These are phyloP conservation scores for Phaeoacremonium minimum DNA, from an alignment of 2,329 filamentous ascomycete species.

Conservation along the genomic window DNA sequence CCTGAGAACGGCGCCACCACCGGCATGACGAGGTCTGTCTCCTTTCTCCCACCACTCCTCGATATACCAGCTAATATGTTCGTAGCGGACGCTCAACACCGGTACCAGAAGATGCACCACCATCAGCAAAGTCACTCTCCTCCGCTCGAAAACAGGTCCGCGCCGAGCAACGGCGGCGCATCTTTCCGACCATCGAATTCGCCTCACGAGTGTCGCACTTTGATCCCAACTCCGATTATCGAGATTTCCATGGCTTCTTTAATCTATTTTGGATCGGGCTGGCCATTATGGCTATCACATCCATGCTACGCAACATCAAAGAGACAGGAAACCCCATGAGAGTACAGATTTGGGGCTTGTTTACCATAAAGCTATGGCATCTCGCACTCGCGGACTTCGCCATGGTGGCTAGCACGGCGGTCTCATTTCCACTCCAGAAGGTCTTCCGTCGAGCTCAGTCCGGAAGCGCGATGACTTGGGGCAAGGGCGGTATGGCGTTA, in stretches of 20 bases:
- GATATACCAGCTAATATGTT: not conserved
- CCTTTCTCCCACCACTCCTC: not conserved
- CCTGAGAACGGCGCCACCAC: constrained; percentile 30
- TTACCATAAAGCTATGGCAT: constrained; percentile 86
- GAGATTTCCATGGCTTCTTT: constrained; percentile 96
- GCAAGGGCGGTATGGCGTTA: constrained; percentile 68
- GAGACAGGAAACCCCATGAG: constrained; percentile 86
- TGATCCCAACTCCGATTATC: constrained; percentile 85
- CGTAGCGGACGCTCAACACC: constrained; percentile 77
- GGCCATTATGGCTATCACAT: constrained; percentile 93
- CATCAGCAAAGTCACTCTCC: constrained; percentile 82
- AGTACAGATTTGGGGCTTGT: constrained; percentile 81
- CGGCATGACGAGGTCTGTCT: constrained; percentile 39
- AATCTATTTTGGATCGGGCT: constrained; percentile 97
- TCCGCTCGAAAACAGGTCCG: constrained; percentile 79
- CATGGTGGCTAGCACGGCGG: constrained; percentile 74
- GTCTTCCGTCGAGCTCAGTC: constrained; percentile 51
- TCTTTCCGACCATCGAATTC: constrained; percentile 94
- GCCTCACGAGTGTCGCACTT: constrained; percentile 90
- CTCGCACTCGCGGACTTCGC: constrained; percentile 76
- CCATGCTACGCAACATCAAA: constrained; percentile 88
- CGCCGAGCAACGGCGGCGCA: constrained; percentile 72
- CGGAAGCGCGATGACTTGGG: constrained; percentile 64
- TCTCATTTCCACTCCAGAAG: constrained; percentile 71
- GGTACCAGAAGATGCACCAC: constrained; percentile 84